Percentiles rank a stretch among this genome's conserved stretches.
Conservation (phyloP, 192 early-diverging fungal species). For the Pecoramyces ruminantium region DNA sequence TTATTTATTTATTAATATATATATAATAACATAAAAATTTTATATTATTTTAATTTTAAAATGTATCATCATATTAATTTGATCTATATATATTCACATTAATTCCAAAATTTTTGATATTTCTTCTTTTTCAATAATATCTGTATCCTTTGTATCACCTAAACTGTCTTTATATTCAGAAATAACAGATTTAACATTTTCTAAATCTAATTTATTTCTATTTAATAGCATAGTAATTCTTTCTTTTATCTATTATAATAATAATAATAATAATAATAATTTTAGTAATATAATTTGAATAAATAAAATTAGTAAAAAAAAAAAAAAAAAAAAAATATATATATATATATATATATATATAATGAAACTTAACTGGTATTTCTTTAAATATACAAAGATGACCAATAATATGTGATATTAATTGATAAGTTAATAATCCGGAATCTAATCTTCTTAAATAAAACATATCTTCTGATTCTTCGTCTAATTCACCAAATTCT, state of each 20-base stretch:
- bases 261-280: background rate
- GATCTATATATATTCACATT: too few relatives aligned
- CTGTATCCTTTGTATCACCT: background rate
- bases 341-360: background rate
- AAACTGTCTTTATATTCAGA: background rate
- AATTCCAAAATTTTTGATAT: background rate
- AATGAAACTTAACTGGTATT: background rate
- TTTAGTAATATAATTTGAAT: background rate
- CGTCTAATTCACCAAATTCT: slow-evolving; percentile 30
- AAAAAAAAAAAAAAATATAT: background rate
- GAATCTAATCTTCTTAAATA: slow-evolving; percentile 53
- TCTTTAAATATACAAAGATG: background rate
- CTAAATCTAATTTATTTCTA: background rate
- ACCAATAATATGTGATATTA: slow-evolving; percentile 7
- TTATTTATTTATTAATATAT: too few relatives aligned
- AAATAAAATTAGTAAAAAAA: background rate
- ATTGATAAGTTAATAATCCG: slow-evolving; percentile 67
- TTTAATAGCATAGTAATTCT: background rate
- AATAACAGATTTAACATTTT: background rate
- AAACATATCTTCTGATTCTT: slow-evolving; percentile 33
- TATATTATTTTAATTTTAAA: too few relatives aligned
- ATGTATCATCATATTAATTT: too few relatives aligned
- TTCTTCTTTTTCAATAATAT: background rate
- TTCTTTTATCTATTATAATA: background rate
- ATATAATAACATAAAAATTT: too few relatives aligned